Percentiles rank a stretch among this genome's conserved stretches.
Conservation (phyloP, 768 basidiomycete species). For the Mrakia hoshinonis region DNA sequence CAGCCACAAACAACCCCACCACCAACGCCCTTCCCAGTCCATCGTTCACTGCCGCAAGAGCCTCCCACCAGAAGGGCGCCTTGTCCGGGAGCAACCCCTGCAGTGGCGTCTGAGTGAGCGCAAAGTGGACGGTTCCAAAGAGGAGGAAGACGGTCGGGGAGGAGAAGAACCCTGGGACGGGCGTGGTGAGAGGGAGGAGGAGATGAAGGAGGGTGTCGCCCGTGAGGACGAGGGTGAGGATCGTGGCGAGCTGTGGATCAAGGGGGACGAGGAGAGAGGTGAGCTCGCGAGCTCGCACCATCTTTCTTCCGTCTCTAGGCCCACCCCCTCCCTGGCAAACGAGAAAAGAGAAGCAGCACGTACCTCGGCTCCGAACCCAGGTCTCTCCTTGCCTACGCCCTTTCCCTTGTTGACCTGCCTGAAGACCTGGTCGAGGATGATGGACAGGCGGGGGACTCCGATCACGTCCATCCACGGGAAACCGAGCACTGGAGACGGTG, state of each 20-base stretch:
- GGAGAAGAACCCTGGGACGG: background rate
- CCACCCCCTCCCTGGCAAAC: no score
- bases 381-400: background rate
- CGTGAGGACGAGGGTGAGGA: constrained; percentile 25
- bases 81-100: background rate
- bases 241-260: constrained; percentile 7
- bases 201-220: constrained; percentile 17
- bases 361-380: constrained; percentile 3
- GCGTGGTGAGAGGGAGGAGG: constrained; percentile 6
- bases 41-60: background rate
- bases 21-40: constrained; percentile 18
- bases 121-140: background rate
- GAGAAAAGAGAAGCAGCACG: background rate
- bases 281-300: no score
- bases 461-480: constrained; percentile 26
- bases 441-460: constrained; percentile 14
- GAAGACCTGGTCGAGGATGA: constrained; percentile 22
- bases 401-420: background rate
- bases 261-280: background rate
- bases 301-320: no score
- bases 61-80: background rate
- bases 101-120: background rate
- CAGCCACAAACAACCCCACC: constrained; percentile 12
- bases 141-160: background rate
- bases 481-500: background rate